A percentile compares a stretch with the other conserved stretches of the same genome.
Conservation (phyloP, 805 yeast species). For the Candida anglica region DNA sequence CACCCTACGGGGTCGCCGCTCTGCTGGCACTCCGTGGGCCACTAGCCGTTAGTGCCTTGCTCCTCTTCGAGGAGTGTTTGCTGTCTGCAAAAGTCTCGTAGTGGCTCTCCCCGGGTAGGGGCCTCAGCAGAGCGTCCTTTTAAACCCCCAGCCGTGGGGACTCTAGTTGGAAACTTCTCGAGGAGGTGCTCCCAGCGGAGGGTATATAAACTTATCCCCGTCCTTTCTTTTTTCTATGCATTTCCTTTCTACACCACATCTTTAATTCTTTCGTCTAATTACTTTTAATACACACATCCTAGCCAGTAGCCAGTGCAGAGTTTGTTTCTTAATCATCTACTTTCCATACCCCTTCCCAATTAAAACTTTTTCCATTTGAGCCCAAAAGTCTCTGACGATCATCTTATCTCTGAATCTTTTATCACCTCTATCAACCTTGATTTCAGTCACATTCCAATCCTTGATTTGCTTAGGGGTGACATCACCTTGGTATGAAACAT, state of each 20-base stretch:
- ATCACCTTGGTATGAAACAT: constrained; percentile 73
- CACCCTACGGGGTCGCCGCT: too few relatives aligned
- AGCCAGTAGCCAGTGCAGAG: background rate
- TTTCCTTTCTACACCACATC: too few relatives aligned
- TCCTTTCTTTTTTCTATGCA: too few relatives aligned
- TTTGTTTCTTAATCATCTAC: constrained; percentile 1
- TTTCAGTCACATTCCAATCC: constrained; percentile 85
- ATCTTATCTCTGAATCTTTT: constrained; percentile 87
- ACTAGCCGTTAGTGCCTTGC: too few relatives aligned
- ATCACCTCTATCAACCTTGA: constrained; percentile 69
- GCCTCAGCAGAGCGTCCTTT: too few relatives aligned
- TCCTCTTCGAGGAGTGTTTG: too few relatives aligned
- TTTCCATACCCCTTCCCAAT: constrained; percentile 55
- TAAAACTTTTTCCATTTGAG: constrained; percentile 70
- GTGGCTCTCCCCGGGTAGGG: too few relatives aligned
- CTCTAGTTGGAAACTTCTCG: too few relatives aligned
- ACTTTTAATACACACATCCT: background rate
- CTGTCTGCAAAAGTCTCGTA: too few relatives aligned
- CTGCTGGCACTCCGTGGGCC: too few relatives aligned
- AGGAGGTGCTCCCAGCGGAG: background rate
- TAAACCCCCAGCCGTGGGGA: too few relatives aligned
- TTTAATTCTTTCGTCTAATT: too few relatives aligned
- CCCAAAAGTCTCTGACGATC: constrained; percentile 84
- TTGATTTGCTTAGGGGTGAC: constrained; percentile 67
- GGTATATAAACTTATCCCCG: background rate